Evolutionary conservation across 768 basidiomycete species (phyloP).

Genomic region (Boletus sp.): DNA sequence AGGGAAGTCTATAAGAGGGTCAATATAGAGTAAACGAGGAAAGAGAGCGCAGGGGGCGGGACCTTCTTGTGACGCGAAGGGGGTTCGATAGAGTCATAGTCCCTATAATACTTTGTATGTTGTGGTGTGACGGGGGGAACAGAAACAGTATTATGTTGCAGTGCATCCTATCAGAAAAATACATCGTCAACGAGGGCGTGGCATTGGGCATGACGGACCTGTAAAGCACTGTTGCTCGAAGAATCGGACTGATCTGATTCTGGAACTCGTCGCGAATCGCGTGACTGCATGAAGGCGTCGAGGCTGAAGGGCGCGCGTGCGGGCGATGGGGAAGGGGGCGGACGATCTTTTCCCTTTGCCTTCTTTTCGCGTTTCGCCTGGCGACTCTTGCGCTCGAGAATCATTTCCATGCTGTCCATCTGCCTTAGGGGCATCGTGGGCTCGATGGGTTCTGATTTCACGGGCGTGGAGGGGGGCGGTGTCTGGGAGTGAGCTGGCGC

Average conservation of each 20-base stretch:
- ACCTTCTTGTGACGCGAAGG: constrained; percentile 33
- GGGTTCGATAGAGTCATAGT: constrained; percentile 32
- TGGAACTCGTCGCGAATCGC: constrained; percentile 47
- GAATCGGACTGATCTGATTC: constrained; percentile 32
- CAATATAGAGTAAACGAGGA: neutral
- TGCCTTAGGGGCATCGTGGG: constrained; percentile 47
- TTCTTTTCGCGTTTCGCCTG: constrained; percentile 51
- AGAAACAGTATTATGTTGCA: constrained; percentile 27
- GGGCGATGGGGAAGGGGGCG: constrained; percentile 51
- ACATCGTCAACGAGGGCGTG: constrained; percentile 19
- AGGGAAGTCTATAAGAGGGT: constrained; percentile 17
- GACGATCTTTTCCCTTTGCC: constrained; percentile 47
- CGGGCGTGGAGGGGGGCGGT: constrained; percentile 53
- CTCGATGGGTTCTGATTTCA: constrained; percentile 62
- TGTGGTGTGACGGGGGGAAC: constrained; percentile 54
- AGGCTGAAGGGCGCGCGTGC: constrained; percentile 43
- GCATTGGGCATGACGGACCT: constrained; percentile 38
- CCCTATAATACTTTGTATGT: constrained; percentile 58
- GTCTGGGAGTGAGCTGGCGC: constrained; percentile 35
- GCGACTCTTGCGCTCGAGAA: constrained; percentile 67
- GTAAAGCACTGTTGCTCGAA: constrained; percentile 25
- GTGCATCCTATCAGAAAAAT: constrained; percentile 20
- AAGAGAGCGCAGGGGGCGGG: neutral
- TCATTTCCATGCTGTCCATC: constrained; percentile 73
- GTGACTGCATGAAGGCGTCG: constrained; percentile 51